Evolutionary conservation across 1,284 basidiomycete genomes (phyloP).

Genomic region (Laetiporus sulphureus): DNA sequence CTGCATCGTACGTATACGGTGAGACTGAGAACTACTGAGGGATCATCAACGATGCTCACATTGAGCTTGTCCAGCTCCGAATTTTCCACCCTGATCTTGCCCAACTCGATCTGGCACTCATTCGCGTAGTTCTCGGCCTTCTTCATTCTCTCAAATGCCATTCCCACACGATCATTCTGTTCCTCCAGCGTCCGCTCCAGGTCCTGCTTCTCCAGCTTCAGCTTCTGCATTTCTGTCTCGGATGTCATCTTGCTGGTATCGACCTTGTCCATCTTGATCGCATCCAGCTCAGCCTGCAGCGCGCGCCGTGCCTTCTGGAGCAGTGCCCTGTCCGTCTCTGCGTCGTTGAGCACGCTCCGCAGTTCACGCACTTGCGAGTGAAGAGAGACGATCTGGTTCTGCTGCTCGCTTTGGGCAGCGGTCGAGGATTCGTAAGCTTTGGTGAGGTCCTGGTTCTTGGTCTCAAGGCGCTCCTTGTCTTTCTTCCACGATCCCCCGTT

Average conservation of each 20-base stretch:
- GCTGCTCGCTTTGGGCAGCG: conserved; percentile 70
- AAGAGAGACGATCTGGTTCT: conserved; percentile 75
- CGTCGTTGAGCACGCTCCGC: conserved; percentile 73
- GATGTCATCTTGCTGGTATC: conserved; percentile 66
- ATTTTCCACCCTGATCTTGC: conserved; percentile 70
- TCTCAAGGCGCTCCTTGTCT: conserved; percentile 79
- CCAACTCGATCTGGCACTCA: conserved; percentile 71
- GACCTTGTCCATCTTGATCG: conserved; percentile 70
- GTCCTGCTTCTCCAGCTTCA: conserved; percentile 76
- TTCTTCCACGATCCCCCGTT: conserved; percentile 79
- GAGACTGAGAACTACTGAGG: too few species aligned
- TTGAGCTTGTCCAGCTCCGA: conserved; percentile 73
- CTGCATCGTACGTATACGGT: too few species aligned
- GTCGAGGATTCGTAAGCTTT: conserved; percentile 75
- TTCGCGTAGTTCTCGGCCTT: conserved; percentile 72
- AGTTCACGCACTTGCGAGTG: conserved; percentile 84
- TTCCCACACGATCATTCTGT: conserved; percentile 64
- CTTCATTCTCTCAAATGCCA: conserved; percentile 73
- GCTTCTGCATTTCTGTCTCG: conserved; percentile 68
- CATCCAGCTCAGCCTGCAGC: conserved; percentile 72
- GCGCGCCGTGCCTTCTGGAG: conserved; percentile 80
- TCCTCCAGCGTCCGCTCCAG: conserved; percentile 75
- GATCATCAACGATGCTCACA: conserved; percentile 38
- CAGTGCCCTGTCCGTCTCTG: conserved; percentile 73
- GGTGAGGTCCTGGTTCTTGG: conserved; percentile 70